Evolutionary conservation across 2,329 filamentous ascomycete species (phyloP), one percentile per base, ranked within the genome.

Genomic region (Fusarium austroafricanum): DNA sequence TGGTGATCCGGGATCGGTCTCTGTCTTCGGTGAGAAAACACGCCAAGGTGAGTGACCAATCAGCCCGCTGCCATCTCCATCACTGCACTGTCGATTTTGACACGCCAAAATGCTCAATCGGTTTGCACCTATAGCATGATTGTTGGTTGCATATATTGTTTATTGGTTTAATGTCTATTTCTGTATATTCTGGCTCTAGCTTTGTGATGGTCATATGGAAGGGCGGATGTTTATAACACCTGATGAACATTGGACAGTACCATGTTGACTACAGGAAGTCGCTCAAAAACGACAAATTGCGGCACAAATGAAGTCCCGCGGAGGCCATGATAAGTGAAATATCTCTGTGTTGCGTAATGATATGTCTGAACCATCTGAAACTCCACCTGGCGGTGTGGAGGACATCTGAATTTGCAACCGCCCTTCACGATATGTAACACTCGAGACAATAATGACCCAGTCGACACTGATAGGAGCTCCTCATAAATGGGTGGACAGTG

Each of bases 41-140:
- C 43, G 52, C 29, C 21, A 37, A 51, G 62, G 61, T 68, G 58
- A 61, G 49, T 23, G 43, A 14, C 71, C 70, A 73, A 73, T 73
- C 55, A 71, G 17, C n/a, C 35, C 28, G 6, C 26, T 55, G 15
- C 15, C 6, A 20, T 47, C 23, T 31, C n/a, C 14, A 17, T 33
- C 6, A 38, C 10, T 21, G 6, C 28, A 37, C 2, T 37, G 51
- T 52, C 52, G 20, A 31, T 15, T 31, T 52, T 28, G 50, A 46
- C 54, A 55, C 9, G 15, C 31, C 15, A 33, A 33, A 33, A 15
- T 33, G 31, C 29, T 6, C 31, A 15, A 15, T 33, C 31, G 6
- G 17, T 35, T 35, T n/a, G 15, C n/a, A 8, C 26, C 26, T 26
- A n/a, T 35, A 10, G 15, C 15, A 8, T 35, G 15, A 35, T 35